These are phyloP conservation scores for Anthostomella pinea DNA, from an alignment of 2,329 filamentous ascomycete genomes.

Conservation along the genomic window DNA sequence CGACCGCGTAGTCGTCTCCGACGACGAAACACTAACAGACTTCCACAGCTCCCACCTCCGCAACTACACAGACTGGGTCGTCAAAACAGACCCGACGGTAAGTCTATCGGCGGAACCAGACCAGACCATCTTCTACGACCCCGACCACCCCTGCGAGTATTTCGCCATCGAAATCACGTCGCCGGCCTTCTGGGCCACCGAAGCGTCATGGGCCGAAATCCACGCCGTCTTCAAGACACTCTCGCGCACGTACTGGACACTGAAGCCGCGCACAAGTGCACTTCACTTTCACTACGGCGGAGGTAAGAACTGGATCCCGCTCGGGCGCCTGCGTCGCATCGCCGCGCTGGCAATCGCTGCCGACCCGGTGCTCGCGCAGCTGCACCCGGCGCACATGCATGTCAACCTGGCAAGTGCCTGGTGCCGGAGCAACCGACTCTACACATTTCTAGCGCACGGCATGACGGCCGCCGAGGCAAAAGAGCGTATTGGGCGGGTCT, in stretches of 20 bases:
- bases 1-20: no score
- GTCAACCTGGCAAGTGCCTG: not conserved
- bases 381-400: conserved; percentile 17
- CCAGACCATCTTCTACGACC: no score
- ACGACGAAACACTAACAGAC: no score
- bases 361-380: conserved; percentile 22
- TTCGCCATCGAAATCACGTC: conserved; percentile 16
- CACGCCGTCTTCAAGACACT: conserved; percentile 12
- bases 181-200: conserved; percentile 19
- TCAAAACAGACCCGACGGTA: no score
- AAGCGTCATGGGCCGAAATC: conserved; percentile 19
- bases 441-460: conserved; percentile 16
- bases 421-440: conserved; percentile 18
- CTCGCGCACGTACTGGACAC: conserved; percentile 12
- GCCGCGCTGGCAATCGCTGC: conserved; percentile 18
- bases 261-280: conserved; percentile 4
- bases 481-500: no score
- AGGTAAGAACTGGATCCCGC: conserved; percentile 16
- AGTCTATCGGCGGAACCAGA: no score
- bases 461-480: not conserved
- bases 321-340: conserved; percentile 14
- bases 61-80: no score
- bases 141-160: no score
- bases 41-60: no score
- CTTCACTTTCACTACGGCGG: conserved; percentile 23